Evolutionary conservation across 257 asterid genomes (phyloP).

Genomic region (Capsicum rhomboideum): DNA sequence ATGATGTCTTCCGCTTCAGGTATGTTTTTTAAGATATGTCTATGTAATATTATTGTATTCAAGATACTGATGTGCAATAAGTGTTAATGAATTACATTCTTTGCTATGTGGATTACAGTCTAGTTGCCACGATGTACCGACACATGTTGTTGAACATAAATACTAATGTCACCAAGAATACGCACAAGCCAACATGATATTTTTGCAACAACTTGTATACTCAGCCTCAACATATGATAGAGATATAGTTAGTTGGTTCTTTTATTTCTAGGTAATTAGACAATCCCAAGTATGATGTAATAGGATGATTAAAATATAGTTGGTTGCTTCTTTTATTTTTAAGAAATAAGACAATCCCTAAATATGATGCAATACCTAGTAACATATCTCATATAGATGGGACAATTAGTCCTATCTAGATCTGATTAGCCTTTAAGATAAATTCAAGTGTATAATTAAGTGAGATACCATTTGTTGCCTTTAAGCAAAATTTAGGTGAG

Average conservation of each 20-base stretch:
- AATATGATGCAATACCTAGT: background rate
- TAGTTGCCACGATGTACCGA: background rate
- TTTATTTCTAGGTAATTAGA: background rate
- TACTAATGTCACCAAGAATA: background rate
- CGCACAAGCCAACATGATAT: background rate
- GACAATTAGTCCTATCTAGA: background rate
- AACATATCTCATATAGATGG: background rate
- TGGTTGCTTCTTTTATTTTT: background rate
- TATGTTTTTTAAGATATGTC: too few relatives aligned
- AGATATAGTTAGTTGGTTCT: background rate
- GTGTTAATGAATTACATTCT: too few relatives aligned
- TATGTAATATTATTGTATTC: too few relatives aligned
- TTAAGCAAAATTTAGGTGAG: too few relatives aligned
- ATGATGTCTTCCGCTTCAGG: too few relatives aligned
- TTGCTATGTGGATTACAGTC: too few relatives aligned
- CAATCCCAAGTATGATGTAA: background rate
- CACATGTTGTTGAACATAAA: background rate
- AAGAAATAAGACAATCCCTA: background rate
- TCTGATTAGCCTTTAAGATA: too few relatives aligned
- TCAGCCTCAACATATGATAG: too few relatives aligned
- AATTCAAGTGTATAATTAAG: too few relatives aligned
- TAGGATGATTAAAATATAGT: background rate
- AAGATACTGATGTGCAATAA: too few relatives aligned
- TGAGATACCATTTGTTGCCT: too few relatives aligned
- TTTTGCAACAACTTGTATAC: too few relatives aligned